Evolutionary conservation across 2,329 filamentous ascomycete species (phyloP).

Genomic region (Hymenoscyphus occultus): DNA sequence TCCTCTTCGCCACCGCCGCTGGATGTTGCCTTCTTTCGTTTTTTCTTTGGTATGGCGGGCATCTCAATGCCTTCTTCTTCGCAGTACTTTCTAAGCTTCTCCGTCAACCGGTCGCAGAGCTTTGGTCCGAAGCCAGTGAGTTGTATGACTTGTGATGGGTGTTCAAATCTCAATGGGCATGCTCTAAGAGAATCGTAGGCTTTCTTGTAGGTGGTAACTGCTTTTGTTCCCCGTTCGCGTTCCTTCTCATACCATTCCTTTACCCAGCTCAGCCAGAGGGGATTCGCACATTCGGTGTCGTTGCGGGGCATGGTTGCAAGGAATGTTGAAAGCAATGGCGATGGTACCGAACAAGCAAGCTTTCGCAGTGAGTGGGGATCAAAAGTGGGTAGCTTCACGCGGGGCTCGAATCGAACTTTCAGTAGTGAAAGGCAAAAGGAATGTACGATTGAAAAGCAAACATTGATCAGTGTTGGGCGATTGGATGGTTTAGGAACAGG

Average conservation of each 20-base stretch:
- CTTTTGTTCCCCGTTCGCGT: conserved; percentile 66
- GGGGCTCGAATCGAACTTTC: background rate
- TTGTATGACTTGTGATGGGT: conserved; percentile 69
- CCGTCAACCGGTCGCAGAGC: conserved; percentile 66
- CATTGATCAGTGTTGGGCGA: background rate
- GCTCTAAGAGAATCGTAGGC: conserved; percentile 75
- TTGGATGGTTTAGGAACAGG: background rate
- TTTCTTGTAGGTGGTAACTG: conserved; percentile 67
- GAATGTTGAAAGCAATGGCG: background rate
- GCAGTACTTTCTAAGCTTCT: conserved; percentile 59
- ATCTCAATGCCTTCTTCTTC: conserved; percentile 64
- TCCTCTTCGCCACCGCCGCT: conserved; percentile 13
- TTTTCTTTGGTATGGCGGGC: conserved; percentile 55
- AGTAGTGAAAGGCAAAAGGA: background rate
- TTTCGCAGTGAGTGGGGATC: background rate
- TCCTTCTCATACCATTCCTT: conserved; percentile 74
- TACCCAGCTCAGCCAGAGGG: conserved; percentile 68
- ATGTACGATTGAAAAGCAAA: background rate
- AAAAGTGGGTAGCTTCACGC: background rate
- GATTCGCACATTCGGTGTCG: conserved; percentile 49
- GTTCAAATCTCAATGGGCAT: conserved; percentile 60
- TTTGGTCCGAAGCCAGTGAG: conserved; percentile 73
- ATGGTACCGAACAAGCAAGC: background rate
- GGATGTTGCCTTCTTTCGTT: conserved; percentile 20
- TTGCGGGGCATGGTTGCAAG: conserved; percentile 2